phyloP scores from a whole-genome alignment of 2,329 filamentous ascomycete species.

The Botrytis pseudocinerea region DNA sequence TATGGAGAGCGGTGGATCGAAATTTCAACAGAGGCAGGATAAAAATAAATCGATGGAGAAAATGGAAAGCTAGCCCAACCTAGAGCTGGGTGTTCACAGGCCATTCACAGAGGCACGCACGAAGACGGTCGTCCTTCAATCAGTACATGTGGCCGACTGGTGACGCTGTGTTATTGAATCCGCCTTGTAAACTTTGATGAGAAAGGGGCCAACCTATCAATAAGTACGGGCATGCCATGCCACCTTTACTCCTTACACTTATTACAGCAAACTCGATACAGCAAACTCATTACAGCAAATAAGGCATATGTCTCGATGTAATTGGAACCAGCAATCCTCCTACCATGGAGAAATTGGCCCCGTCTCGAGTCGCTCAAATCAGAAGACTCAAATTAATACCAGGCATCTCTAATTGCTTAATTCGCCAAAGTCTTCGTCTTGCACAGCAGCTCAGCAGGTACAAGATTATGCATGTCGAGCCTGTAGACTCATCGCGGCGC shows the following conservation, averaged over 20 bases:
- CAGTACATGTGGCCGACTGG: background rate
- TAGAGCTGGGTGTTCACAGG: background rate
- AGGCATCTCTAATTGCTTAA: background rate
- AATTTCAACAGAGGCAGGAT: background rate
- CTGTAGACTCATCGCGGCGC: background rate
- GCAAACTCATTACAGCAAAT: background rate
- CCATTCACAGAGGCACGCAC: background rate
- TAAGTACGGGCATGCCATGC: background rate
- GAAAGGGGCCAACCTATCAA: background rate
- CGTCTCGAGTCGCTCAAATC: background rate
- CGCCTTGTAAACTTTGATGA: background rate
- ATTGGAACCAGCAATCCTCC: background rate
- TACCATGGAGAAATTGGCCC: background rate
- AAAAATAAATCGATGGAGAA: background rate
- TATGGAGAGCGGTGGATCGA: background rate
- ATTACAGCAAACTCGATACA: background rate
- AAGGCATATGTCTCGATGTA: background rate
- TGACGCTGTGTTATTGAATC: background rate
- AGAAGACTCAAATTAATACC: background rate
- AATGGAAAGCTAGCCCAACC: background rate
- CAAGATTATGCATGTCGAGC: slow-evolving; percentile 5
- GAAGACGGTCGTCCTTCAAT: background rate
- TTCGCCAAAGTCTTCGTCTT: background rate
- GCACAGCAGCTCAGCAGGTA: slow-evolving; percentile 19
- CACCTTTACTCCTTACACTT: background rate